A percentile compares a stretch with the other conserved stretches of the same genome.
phyloP scores from a whole-genome alignment of 2,329 filamentous ascomycete genomes.

The Nectriaceae sp. region DNA sequence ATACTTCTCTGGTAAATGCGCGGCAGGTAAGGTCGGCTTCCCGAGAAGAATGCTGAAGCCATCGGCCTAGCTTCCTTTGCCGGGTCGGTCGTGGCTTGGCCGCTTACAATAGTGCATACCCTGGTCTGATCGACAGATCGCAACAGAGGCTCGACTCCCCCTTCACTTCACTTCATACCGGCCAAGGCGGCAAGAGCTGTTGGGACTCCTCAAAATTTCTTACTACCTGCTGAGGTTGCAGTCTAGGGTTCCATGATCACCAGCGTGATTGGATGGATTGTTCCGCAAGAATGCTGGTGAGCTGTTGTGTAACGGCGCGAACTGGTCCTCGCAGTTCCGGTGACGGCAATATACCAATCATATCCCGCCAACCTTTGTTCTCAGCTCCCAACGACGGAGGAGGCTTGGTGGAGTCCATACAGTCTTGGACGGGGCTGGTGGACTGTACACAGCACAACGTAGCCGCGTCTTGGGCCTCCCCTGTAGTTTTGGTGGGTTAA shows the following conservation, averaged over 20 bases:
- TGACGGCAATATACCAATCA: slow-evolving; percentile 2
- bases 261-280: slow-evolving; percentile 9
- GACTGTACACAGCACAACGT: slow-evolving; percentile 7
- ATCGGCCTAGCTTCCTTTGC: not conserved
- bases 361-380: not conserved
- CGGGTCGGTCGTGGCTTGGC: not conserved
- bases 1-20: not conserved
- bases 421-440: slow-evolving; percentile 16
- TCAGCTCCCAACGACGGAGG: slow-evolving; percentile 17
- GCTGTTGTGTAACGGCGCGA: slow-evolving; percentile 12
- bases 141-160: not conserved
- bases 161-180: not conserved
- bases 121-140: not conserved
- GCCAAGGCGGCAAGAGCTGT: not conserved
- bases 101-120: not conserved
- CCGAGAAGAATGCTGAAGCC: not conserved
- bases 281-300: slow-evolving; percentile 3
- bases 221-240: not conserved
- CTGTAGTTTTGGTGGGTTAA: slow-evolving; percentile 13
- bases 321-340: slow-evolving; percentile 6
- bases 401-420: slow-evolving; percentile 12
- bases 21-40: not conserved
- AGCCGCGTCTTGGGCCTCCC: not conserved
- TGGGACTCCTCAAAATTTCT: not conserved
- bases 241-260: not conserved